Conservation (phyloP, 148 eudicot genomes). For the Amaranthus hypochondriacus region DNA sequence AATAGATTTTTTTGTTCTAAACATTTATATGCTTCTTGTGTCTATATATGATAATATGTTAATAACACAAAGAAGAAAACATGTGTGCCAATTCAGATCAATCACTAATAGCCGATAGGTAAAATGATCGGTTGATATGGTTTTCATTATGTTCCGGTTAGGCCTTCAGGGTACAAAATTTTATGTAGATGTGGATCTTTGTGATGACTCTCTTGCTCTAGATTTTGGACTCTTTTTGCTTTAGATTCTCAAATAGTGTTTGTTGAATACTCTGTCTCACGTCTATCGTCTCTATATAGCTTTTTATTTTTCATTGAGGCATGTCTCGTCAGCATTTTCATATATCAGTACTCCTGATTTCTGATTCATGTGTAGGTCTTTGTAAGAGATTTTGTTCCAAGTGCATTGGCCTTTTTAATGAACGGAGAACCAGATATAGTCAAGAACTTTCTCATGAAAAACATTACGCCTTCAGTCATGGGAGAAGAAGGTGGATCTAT, state of each 20-base stretch:
- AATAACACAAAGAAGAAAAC: background rate
- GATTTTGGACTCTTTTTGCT: background rate
- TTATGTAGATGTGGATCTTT: too few species aligned
- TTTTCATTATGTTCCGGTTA: background rate
- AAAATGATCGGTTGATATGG: too few species aligned
- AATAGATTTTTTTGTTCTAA: background rate
- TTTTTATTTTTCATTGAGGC: background rate
- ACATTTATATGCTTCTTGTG: background rate
- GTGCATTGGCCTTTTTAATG: slow-evolving; percentile 65
- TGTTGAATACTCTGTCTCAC: background rate
- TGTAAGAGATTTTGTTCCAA: slow-evolving; percentile 80
- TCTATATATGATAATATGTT: background rate
- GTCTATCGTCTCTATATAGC: background rate
- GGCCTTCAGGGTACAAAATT: too few species aligned
- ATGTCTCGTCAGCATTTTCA: background rate
- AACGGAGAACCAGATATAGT: slow-evolving; percentile 58
- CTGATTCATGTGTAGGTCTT: slow-evolving; percentile 47
- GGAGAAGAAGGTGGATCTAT: slow-evolving; percentile 50
- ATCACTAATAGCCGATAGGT: too few species aligned
- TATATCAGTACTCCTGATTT: background rate
- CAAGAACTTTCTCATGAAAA: slow-evolving; percentile 52
- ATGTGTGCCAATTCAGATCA: too few species aligned
- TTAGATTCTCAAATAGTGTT: background rate
- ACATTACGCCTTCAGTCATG: slow-evolving; percentile 55
- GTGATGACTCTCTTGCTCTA: background rate